Conservation (phyloP, 1,284 basidiomycete genomes). For the Cerioporus squamosus region DNA sequence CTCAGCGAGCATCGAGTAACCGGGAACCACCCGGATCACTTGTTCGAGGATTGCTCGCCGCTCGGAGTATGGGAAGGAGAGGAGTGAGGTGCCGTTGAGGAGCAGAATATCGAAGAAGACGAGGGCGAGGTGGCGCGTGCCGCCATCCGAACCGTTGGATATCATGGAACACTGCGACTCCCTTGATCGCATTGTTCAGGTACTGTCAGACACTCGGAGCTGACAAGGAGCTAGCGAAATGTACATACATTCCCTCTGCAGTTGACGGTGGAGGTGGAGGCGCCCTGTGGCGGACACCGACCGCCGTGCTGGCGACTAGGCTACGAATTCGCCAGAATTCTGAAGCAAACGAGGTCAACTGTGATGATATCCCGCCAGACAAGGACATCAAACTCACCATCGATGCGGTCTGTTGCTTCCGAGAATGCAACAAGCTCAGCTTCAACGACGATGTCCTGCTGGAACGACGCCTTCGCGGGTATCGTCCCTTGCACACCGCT, state of each 20-base stretch:
- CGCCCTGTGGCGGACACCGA: slow-evolving; percentile 44
- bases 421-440: slow-evolving; percentile 89
- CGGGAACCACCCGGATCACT: slow-evolving; percentile 53
- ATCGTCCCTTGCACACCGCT: background rate
- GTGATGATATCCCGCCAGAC: background rate
- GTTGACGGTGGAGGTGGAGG: slow-evolving; percentile 3
- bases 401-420: slow-evolving; percentile 52
- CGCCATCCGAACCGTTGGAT: slow-evolving; percentile 47
- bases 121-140: slow-evolving; percentile 67
- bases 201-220: background rate
- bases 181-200: background rate
- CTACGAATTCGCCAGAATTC: slow-evolving; percentile 75
- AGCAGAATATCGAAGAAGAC: slow-evolving; percentile 86
- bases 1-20: slow-evolving; percentile 67
- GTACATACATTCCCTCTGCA: slow-evolving; percentile 10
- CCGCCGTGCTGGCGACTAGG: slow-evolving; percentile 59
- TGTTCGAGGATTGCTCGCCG: slow-evolving; percentile 68
- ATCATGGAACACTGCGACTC: slow-evolving; percentile 49
- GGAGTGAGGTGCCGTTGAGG: slow-evolving; percentile 61
- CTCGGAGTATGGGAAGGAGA: slow-evolving; percentile 57
- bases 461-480: slow-evolving; percentile 31
- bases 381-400: slow-evolving; percentile 47
- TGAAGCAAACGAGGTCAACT: slow-evolving; percentile 29
- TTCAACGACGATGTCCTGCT: slow-evolving; percentile 71
- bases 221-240: background rate